These are phyloP conservation scores for Dioscorea dumetorum DNA, from an alignment of 106 monocot genomes.

Conservation along the genomic window DNA sequence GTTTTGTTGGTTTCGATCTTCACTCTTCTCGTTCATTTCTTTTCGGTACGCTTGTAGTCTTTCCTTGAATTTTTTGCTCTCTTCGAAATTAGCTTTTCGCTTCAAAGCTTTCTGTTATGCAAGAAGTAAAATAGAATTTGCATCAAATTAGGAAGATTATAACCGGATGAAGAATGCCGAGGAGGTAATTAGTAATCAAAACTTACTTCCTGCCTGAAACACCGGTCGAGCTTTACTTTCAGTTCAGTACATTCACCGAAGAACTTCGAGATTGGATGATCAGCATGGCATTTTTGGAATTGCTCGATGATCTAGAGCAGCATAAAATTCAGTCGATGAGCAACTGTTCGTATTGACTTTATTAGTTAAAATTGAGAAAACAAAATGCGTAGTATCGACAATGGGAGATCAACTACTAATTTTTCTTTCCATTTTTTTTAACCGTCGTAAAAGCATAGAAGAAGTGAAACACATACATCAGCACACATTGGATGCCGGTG, in stretches of 20 bases:
- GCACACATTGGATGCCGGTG: conserved; percentile 44
- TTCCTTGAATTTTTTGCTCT: conserved; percentile 91
- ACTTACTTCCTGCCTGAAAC: conserved; percentile 80
- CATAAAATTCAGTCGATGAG: background rate
- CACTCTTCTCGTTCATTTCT: conserved; percentile 42
- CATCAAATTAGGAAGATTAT: background rate
- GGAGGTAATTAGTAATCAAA: background rate
- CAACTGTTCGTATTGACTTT: background rate
- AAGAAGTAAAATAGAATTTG: background rate
- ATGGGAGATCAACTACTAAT: too few relatives aligned
- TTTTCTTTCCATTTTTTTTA: background rate
- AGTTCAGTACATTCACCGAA: conserved; percentile 88
- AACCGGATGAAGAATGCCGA: background rate
- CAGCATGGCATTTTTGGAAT: conserved; percentile 81
- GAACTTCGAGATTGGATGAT: conserved; percentile 81
- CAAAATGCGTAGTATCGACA: background rate
- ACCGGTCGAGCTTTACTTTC: conserved; percentile 80
- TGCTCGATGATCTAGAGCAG: conserved; percentile 64
- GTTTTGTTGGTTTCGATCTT: conserved; percentile 7
- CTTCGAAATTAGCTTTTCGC: conserved; percentile 85
- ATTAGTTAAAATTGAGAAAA: background rate
- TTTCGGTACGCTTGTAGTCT: conserved; percentile 76
- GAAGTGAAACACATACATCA: conserved; percentile 23
- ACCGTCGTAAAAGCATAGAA: background rate
- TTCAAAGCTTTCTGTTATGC: conserved; percentile 80